These are phyloP conservation scores for Lepidopterella palustris DNA, from an alignment of 495 filamentous ascomycete genomes.

Conservation along the genomic window DNA sequence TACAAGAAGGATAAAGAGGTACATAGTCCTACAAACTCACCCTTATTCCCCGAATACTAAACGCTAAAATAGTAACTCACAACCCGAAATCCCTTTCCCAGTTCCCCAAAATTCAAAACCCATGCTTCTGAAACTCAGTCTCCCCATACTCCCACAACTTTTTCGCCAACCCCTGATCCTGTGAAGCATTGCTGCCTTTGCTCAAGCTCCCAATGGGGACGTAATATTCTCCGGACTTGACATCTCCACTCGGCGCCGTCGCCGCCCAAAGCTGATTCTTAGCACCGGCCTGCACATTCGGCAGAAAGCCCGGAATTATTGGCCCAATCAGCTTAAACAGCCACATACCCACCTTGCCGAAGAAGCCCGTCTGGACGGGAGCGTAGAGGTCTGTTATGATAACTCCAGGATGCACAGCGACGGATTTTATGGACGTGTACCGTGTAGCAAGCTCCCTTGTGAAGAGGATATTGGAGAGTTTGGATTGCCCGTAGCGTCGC, in stretches of 20 bases:
- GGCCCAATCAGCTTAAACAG: constrained; percentile 41
- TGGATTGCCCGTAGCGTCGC: constrained; percentile 27
- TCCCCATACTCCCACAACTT: constrained; percentile 55
- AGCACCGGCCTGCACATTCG: constrained; percentile 40
- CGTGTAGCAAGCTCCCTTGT: constrained; percentile 8
- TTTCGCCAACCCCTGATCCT: constrained; percentile 49
- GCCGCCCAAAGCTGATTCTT: constrained; percentile 53
- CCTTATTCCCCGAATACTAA: too few species aligned
- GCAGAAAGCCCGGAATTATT: constrained; percentile 54
- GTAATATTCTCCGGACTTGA: constrained; percentile 52
- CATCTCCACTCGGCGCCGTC: constrained; percentile 42
- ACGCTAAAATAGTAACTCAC: too few species aligned
- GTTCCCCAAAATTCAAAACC: constrained; percentile 10
- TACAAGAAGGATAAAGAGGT: too few species aligned
- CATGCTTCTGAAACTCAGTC: constrained; percentile 34
- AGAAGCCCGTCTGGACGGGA: constrained; percentile 46
- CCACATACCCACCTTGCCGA: constrained; percentile 48
- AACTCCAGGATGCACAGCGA: constrained; percentile 44
- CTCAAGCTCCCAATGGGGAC: constrained; percentile 54
- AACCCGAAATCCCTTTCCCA: too few species aligned
- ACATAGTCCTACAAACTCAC: too few species aligned
- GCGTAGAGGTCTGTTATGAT: constrained; percentile 38
- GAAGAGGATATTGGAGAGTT: constrained; percentile 30
- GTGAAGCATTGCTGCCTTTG: constrained; percentile 44
- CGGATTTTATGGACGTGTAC: constrained; percentile 39